Evolutionary conservation across 139 green algal genomes (phyloP).

Genomic region (Micractinium sp.): DNA sequence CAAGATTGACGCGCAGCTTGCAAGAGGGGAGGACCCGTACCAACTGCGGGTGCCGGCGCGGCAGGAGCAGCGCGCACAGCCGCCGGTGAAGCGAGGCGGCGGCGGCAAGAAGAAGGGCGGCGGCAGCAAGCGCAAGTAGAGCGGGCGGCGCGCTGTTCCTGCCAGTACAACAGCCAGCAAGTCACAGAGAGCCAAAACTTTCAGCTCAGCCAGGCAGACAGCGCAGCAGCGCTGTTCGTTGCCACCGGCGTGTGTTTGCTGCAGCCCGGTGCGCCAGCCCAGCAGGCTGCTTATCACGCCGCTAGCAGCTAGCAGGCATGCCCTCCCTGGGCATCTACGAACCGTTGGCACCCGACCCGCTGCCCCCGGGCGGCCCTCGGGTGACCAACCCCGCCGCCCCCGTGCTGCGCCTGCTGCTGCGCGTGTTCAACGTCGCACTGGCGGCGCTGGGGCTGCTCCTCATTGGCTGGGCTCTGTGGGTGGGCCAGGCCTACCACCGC

Average conservation of each 20-base stretch:
- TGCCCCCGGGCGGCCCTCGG: background rate
- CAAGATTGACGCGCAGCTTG: constrained; percentile 37
- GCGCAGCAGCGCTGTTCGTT: background rate
- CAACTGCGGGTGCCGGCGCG: constrained; percentile 6
- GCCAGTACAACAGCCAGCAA: background rate
- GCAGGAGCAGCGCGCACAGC: background rate
- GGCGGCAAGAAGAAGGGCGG: background rate
- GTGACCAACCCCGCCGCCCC: background rate
- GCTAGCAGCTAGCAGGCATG: background rate
- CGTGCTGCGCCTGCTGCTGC: constrained; percentile 32
- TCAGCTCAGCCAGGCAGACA: background rate
- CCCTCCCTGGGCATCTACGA: background rate
- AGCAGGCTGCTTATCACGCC: background rate
- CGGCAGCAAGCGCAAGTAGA: background rate
- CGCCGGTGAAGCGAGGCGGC: background rate
- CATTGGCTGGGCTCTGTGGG: background rate
- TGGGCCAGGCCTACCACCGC: background rate
- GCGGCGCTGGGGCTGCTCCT: constrained; percentile 10
- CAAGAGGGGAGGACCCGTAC: constrained; percentile 29
- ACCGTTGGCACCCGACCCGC: background rate
- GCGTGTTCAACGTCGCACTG: constrained; percentile 7
- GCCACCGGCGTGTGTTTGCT: background rate
- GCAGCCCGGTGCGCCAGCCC: background rate
- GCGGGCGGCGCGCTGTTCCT: background rate
- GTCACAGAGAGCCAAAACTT: background rate